These are phyloP conservation scores for Metschnikowia henanensis DNA, from an alignment of 805 yeast genomes.

Conservation along the genomic window DNA sequence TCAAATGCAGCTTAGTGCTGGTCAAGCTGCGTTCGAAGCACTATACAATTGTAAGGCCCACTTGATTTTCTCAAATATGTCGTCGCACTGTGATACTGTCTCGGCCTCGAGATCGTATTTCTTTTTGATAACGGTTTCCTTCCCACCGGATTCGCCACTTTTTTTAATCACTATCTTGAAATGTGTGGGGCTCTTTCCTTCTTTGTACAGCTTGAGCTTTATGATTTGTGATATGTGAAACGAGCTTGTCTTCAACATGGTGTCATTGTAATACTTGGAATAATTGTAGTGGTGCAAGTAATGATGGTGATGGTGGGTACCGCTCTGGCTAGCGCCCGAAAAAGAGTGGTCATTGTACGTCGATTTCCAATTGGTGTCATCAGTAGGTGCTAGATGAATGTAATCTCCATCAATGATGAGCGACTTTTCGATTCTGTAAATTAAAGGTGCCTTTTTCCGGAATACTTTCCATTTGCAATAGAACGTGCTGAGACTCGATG, in stretches of 20 bases:
- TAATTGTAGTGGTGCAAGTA: constrained; percentile 41
- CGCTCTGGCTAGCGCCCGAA: constrained; percentile 16
- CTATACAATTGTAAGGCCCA: constrained; percentile 56
- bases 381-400: constrained; percentile 83
- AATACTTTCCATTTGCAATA: constrained; percentile 86
- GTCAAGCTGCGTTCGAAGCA: constrained; percentile 22
- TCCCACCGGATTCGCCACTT: constrained; percentile 28
- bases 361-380: constrained; percentile 53
- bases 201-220: constrained; percentile 69
- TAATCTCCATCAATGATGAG: constrained; percentile 94
- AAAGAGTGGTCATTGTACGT: constrained; percentile 35
- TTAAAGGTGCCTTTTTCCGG: constrained; percentile 84
- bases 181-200: constrained; percentile 63
- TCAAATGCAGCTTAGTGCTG: no score
- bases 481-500: constrained; percentile 47
- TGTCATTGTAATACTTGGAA: constrained; percentile 54
- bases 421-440: constrained; percentile 76
- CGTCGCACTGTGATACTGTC: constrained; percentile 58
- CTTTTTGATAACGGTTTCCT: constrained; percentile 67
- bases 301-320: constrained; percentile 32
- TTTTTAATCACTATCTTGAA: constrained; percentile 72
- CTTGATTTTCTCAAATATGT: constrained; percentile 71
- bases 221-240: constrained; percentile 81
- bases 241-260: constrained; percentile 77
- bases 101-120: constrained; percentile 86